Evolutionary conservation across 2,329 filamentous ascomycete species (phyloP).

Genomic region (Trichoderma koningii): DNA sequence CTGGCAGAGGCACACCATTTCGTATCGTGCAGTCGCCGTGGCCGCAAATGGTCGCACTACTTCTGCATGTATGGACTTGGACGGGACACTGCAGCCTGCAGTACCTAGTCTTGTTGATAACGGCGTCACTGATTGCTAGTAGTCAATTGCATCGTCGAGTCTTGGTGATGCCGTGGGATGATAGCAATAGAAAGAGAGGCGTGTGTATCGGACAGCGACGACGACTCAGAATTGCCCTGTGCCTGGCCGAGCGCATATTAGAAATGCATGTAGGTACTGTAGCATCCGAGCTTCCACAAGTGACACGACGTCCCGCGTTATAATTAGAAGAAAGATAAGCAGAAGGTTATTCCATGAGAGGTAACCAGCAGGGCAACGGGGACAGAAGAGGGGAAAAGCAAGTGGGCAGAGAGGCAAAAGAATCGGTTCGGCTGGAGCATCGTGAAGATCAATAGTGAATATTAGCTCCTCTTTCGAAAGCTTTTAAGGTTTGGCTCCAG

Average conservation of each 20-base stretch:
- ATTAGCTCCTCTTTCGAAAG: conserved; percentile 5
- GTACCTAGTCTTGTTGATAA: not conserved
- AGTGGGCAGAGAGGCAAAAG: not conserved
- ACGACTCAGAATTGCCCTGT: conserved; percentile 13
- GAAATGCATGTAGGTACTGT: not conserved
- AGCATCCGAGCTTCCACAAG: not conserved
- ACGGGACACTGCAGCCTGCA: not conserved
- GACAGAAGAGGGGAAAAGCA: not conserved
- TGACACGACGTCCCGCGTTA: not conserved
- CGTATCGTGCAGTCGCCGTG: not conserved
- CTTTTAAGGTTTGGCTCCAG: conserved; percentile 18
- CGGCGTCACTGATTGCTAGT: not conserved
- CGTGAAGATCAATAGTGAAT: not conserved
- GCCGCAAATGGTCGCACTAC: conserved; percentile 6
- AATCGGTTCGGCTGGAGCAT: not conserved
- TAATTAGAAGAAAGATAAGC: not conserved
- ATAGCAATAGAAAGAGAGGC: not conserved
- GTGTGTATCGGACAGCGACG: not conserved
- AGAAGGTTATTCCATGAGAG: not conserved
- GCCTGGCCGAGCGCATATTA: not conserved
- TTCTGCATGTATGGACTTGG: not conserved
- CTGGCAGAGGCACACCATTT: conserved; percentile 5
- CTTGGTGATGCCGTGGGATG: not conserved
- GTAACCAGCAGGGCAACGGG: not conserved
- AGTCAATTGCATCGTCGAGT: not conserved